phyloP scores from a whole-genome alignment of 2,329 filamentous ascomycete species.

The Ceratocystiopsis sp. region DNA sequence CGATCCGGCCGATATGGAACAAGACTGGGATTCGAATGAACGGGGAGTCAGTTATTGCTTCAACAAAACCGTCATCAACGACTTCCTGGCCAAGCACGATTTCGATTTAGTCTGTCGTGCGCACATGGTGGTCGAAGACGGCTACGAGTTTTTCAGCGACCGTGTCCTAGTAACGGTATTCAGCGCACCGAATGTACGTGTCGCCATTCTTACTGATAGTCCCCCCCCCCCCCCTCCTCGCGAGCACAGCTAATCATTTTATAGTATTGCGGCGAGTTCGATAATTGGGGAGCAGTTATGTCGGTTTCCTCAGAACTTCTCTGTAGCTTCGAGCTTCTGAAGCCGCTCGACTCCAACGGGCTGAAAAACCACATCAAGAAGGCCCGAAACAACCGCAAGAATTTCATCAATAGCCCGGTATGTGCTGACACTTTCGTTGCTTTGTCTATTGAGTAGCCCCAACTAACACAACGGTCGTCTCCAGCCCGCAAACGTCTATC shows the following conservation, averaged over 20 bases:
- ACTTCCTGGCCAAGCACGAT: constrained; percentile 86
- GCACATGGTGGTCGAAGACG: constrained; percentile 98
- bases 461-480: background rate
- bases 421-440: constrained; percentile 21
- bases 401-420: constrained; percentile 92
- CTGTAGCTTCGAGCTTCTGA: constrained; percentile 92
- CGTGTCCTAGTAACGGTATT: constrained; percentile 92
- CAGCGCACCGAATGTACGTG: constrained; percentile 87
- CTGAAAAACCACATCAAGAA: constrained; percentile 99
- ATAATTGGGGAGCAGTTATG: constrained; percentile 99
- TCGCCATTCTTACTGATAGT: background rate
- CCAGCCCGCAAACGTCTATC: constrained; percentile 37
- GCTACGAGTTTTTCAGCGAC: constrained; percentile 97
- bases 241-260: background rate
- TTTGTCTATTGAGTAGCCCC: background rate
- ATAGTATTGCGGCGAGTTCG: constrained; percentile 95
- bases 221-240: too few species aligned
- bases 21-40: constrained; percentile 96
- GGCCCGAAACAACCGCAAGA: constrained; percentile 83
- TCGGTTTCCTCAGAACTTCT: constrained; percentile 85
- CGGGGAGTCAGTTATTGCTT: constrained; percentile 96
- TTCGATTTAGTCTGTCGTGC: constrained; percentile 95
- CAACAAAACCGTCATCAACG: constrained; percentile 93
- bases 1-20: constrained; percentile 94
- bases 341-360: constrained; percentile 87